These are phyloP conservation scores for Emmonsiellopsis sp. DNA, from an alignment of 2,329 filamentous ascomycete species.

Conservation along the genomic window DNA sequence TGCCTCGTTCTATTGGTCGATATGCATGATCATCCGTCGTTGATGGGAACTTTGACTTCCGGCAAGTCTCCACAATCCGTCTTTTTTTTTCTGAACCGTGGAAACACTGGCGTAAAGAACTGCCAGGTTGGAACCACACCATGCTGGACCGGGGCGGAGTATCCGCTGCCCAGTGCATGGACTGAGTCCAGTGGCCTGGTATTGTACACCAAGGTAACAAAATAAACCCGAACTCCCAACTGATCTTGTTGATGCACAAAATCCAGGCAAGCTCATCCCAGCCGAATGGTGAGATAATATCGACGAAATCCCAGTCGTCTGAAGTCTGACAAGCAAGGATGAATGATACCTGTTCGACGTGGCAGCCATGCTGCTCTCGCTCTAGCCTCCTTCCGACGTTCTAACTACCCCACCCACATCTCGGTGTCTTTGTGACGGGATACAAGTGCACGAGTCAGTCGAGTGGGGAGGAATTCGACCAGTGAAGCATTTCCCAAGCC, in stretches of 20 bases:
- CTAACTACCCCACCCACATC: background rate
- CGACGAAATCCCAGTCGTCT: too few relatives aligned
- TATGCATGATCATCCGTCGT: background rate
- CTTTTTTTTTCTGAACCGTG: background rate
- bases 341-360: background rate
- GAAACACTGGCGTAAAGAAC: background rate
- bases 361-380: background rate
- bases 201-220: too few relatives aligned
- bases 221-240: too few relatives aligned
- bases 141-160: background rate
- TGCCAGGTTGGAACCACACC: background rate
- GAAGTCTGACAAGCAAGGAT: too few relatives aligned
- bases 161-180: too few relatives aligned
- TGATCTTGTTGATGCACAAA: too few relatives aligned
- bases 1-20: background rate
- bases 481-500: background rate
- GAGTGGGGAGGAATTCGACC: background rate
- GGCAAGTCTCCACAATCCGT: background rate
- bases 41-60: conserved; percentile 1
- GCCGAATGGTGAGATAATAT: too few relatives aligned
- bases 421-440: too few relatives aligned
- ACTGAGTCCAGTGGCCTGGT: too few relatives aligned
- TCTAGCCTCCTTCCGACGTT: background rate
- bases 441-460: too few relatives aligned
- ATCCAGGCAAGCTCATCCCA: too few relatives aligned